Evolutionary conservation across 2,329 filamentous ascomycete species (phyloP), one percentile per base, ranked within the genome.

Genomic region (Claviceps fusiformis): DNA sequence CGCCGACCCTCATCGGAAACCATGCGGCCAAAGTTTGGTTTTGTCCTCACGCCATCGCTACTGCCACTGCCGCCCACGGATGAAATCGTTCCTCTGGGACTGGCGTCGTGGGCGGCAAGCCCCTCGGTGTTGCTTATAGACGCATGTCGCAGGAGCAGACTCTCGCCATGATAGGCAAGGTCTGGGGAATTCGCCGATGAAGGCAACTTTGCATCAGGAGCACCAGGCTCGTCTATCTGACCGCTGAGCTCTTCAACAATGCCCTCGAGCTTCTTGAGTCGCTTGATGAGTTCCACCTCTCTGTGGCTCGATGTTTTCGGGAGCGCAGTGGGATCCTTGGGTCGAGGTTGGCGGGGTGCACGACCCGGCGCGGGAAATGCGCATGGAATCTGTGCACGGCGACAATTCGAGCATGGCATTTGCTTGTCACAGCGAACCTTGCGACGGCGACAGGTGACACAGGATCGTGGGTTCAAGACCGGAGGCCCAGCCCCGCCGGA

Each of bases 371-470:
- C 83, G 1, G 86, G 86, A 64, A 87, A 90, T 51, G 88, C 72
- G 67, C 86, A 90, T 61, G 85, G 79, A 56, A 86, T 86, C 61
- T 83, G 73, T 45, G 83, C 84, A 59, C 84, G 80, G 46, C 79
- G 79, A 67, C 86, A 90, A 67, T 90, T 89, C 62, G 81, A 81
- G 68, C 86, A 90, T 17, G 86, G 84, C 73, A 87, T 81, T 62
- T 80, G 77, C 72, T 89, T 89, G 72, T 90, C 85, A 74, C 86
- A 90, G 63, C 85, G 85, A 54, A 90, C 86, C 68, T 87, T 86
- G 58, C 83, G 73, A 48, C 75, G 72, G 11, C 75, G 70, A 58
- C 75, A 77, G 44, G 73, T 76, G 19, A 77, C 73, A 60, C 75
- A 77, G 58, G 74, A 76, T 57, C 75, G 69, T 35, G 75, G 75